A percentile compares a stretch with the other conserved stretches of the same genome.
phyloP scores from a whole-genome alignment of 306 rosid species.

The Begonia peltatifolia region DNA sequence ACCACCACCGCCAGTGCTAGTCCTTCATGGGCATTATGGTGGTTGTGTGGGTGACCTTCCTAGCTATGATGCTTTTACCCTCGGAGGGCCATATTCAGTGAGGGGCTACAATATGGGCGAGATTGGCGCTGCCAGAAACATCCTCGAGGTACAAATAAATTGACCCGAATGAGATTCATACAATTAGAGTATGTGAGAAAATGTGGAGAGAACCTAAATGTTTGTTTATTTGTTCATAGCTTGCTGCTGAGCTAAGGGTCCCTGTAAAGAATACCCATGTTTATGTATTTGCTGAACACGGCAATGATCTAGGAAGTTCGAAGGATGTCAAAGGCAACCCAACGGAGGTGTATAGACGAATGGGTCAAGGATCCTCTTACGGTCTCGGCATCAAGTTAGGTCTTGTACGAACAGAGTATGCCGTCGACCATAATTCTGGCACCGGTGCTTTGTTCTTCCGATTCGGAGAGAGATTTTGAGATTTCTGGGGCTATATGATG shows the following conservation, averaged over 20 bases:
- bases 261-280: conserved; percentile 72
- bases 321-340: conserved; percentile 90
- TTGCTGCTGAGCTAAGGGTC: conserved; percentile 80
- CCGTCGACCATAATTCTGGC: conserved; percentile 86
- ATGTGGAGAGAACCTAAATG: conserved; percentile 1
- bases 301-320: conserved; percentile 87
- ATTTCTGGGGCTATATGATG: background rate
- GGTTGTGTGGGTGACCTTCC: conserved; percentile 99
- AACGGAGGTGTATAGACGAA: conserved; percentile 78
- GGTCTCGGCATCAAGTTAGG: conserved; percentile 85
- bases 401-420: conserved; percentile 82
- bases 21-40: conserved; percentile 92
- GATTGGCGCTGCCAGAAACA: conserved; percentile 85
- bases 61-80: conserved; percentile 91
- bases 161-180: too few species aligned
- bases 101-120: conserved; percentile 99
- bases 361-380: conserved; percentile 84
- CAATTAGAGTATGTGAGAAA: too few species aligned
- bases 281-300: conserved; percentile 86
- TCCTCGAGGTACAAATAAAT: conserved; percentile 54
- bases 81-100: conserved; percentile 96
- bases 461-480: conserved; percentile 88
- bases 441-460: conserved; percentile 89
- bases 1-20: conserved; percentile 91
- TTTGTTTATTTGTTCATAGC: conserved; percentile 26